phyloP scores from a whole-genome alignment of 1,139 yeast genomes.

The Saccharomyces hybrid region DNA sequence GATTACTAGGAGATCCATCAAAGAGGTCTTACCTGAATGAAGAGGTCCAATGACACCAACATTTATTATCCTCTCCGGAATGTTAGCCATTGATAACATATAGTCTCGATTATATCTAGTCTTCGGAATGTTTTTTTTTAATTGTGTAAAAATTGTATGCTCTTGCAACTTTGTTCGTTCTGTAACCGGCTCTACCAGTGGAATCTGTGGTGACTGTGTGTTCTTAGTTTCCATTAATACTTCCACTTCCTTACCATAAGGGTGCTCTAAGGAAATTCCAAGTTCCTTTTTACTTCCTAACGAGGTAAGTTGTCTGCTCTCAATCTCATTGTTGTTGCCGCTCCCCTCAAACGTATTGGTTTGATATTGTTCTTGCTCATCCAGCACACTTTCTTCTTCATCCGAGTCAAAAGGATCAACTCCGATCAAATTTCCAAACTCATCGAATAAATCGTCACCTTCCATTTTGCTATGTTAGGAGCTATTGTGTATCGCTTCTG shows the following conservation, averaged over 20 bases:
- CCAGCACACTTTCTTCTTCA: conserved; percentile 29
- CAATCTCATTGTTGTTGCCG: conserved; percentile 10
- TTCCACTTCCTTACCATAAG: conserved; percentile 56
- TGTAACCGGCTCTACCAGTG: conserved; percentile 53
- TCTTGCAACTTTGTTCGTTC: conserved; percentile 7
- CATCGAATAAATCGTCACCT: conserved; percentile 39
- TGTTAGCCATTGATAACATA: conserved; percentile 41
- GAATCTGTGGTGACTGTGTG: conserved; percentile 48
- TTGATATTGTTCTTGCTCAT: conserved; percentile 16
- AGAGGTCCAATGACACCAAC: conserved; percentile 76
- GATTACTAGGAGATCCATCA: conserved; percentile 60
- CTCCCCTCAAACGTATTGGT: not conserved
- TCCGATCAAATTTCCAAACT: conserved; percentile 49
- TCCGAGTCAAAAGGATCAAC: conserved; percentile 41
- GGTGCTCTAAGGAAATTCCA: conserved; percentile 13
- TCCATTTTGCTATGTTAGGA: not conserved
- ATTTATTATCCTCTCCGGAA: conserved; percentile 67
- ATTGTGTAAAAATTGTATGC: conserved; percentile 16
- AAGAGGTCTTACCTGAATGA: conserved; percentile 82
- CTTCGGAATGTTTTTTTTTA: conserved; percentile 42
- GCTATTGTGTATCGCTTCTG: not conserved
- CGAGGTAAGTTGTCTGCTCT: not conserved
- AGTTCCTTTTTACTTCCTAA: conserved; percentile 19
- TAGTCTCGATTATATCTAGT: conserved; percentile 59
- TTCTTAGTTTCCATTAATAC: conserved; percentile 53